These are phyloP conservation scores for Emericellopsis cladophorae DNA, from an alignment of 2,329 filamentous ascomycete genomes.

Conservation along the genomic window DNA sequence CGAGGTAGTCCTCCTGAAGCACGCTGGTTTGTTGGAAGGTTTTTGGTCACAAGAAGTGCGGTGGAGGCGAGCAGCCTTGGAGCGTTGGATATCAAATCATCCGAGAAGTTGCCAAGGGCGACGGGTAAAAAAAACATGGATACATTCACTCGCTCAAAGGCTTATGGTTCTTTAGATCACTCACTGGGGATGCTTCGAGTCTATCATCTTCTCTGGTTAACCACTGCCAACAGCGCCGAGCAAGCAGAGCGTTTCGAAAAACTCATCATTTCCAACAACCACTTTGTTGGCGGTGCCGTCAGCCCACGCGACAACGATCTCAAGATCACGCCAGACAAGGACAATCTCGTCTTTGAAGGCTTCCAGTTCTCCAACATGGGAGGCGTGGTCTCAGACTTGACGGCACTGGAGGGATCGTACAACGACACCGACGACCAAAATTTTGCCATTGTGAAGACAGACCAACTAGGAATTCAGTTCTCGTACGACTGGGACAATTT, in stretches of 20 bases:
- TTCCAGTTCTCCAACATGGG: slow-evolving; percentile 57
- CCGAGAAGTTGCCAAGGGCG: slow-evolving; percentile 48
- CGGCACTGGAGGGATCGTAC: slow-evolving; percentile 50
- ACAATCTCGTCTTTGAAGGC: slow-evolving; percentile 45
- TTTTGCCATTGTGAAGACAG: slow-evolving; percentile 46
- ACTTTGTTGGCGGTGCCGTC: slow-evolving; percentile 52
- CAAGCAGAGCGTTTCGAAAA: slow-evolving; percentile 45
- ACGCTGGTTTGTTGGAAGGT: slow-evolving; percentile 24
- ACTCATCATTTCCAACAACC: slow-evolving; percentile 49
- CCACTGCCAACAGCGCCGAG: slow-evolving; percentile 46
- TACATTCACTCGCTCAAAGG: neutral
- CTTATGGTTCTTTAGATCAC: slow-evolving; percentile 21
- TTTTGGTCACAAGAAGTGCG: slow-evolving; percentile 24
- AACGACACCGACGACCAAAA: slow-evolving; percentile 46
- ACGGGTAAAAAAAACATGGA: slow-evolving; percentile 29
- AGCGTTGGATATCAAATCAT: slow-evolving; percentile 44
- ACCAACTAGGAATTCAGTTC: slow-evolving; percentile 44
- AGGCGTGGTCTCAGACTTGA: slow-evolving; percentile 52
- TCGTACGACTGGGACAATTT: slow-evolving; percentile 54
- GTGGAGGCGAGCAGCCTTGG: slow-evolving; percentile 29
- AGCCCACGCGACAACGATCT: slow-evolving; percentile 53
- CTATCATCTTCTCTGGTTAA: slow-evolving; percentile 53
- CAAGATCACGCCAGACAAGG: slow-evolving; percentile 39
- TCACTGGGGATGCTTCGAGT: slow-evolving; percentile 53
- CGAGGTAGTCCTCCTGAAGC: slow-evolving; percentile 25